Base-by-base conservation (phyloP, 2,329 filamentous ascomycete genomes). In the Aspergillus sp. region DNA sequence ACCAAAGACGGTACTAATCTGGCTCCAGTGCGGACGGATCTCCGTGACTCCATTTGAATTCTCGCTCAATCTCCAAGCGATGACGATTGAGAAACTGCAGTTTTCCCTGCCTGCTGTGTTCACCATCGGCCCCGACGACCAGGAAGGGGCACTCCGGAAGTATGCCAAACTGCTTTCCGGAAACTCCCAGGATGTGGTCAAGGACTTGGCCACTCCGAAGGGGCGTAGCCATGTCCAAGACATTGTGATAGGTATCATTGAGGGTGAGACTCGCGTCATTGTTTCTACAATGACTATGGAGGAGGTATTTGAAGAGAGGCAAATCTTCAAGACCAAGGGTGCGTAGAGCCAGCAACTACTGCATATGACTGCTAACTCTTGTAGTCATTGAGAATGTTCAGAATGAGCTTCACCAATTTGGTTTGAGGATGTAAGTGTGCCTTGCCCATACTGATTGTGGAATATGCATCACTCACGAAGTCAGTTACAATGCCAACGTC, bases 241-340 rank as follows among this genome's bases (percentile, higher is more conserved):
- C 60, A 95, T 95, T 56, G 87, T 95, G 71, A 93, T 90, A 71
- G 90, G 89, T 54, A 91, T 95, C 69, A 94, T 95, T 61, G 89
- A 95, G 70, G 90, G 90, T 56, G 90, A 95, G 71, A 92, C 88
- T 1, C 82, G 90, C 53, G 87, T 90, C 5, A 84, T 95, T 49
- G 88, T 95, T 40, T 89, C 86, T 0, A 86, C 84, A 61, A 93
- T 95, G 88, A 92, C 89, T n/a, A 93, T 94, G 88, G 89, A 93
- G 67, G 89, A 94, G 71, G 88, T 95, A 53, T 92, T 92, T 71
- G 87, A 85, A 54, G 86, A 89, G 71, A 79, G 88, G 32, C 85
- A 89, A 60, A 77, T 87, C 41, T 91, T 91, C 77, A 90, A 93
- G 76, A 82, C 80, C 60, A 85, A 87, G 59, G 79, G 82, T 59